These are phyloP conservation scores for Apiotrichum laibachii DNA, from an alignment of 1,284 basidiomycete species.

Conservation along the genomic window DNA sequence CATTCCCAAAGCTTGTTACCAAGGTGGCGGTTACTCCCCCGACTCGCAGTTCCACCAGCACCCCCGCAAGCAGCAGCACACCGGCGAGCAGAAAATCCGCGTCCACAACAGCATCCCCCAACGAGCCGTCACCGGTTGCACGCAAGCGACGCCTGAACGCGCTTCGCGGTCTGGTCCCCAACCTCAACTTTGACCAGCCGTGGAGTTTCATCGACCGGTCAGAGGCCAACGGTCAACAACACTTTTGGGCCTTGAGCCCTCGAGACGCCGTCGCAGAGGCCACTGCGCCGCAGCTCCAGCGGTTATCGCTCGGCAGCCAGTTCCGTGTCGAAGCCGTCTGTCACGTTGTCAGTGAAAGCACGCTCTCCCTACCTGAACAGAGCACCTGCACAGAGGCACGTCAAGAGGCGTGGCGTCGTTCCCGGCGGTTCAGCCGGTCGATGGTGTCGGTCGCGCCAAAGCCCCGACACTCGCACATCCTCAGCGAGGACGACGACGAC, in stretches of 20 bases:
- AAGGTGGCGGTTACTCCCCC: not conserved
- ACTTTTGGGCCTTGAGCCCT: conserved; percentile 23
- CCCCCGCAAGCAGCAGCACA: not conserved
- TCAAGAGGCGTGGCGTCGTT: conserved; percentile 1
- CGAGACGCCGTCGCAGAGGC: not conserved
- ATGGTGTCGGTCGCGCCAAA: conserved; percentile 12
- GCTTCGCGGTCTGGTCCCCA: conserved; percentile 40
- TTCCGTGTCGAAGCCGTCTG: conserved; percentile 11
- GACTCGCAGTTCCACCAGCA: too few relatives aligned
- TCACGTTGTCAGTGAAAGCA: conserved; percentile 4
- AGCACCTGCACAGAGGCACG: not conserved
- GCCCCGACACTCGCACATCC: not conserved
- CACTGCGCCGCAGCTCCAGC: conserved; percentile 11
- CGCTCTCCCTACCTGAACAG: conserved; percentile 6
- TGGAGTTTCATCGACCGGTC: conserved; percentile 30
- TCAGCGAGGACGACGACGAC: conserved; percentile 1
- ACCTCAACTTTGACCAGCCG: conserved; percentile 44
- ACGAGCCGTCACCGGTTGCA: conserved; percentile 8
- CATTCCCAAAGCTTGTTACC: not conserved
- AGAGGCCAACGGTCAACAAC: conserved; percentile 4
- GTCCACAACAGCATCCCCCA: not conserved
- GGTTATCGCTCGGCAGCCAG: conserved; percentile 15
- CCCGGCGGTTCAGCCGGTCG: conserved; percentile 11
- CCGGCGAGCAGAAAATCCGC: not conserved
- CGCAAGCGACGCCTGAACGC: conserved; percentile 37